phyloP scores from a whole-genome alignment of 2,329 filamentous ascomycete genomes.

The Dryadomyces quercus-mongolicae region DNA sequence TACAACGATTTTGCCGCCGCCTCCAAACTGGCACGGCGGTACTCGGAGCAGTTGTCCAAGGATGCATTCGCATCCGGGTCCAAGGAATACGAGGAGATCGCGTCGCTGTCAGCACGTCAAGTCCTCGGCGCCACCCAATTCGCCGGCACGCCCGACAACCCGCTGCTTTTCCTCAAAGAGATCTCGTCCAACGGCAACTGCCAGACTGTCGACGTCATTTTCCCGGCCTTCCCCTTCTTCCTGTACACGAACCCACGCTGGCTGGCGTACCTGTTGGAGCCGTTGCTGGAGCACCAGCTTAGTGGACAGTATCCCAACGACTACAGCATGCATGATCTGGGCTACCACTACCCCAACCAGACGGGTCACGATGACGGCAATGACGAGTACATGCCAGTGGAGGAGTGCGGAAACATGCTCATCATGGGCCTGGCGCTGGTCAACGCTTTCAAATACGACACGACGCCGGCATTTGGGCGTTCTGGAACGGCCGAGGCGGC shows the following conservation, averaged over 20 bases:
- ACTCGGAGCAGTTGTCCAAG: conserved; percentile 55
- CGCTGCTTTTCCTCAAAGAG: conserved; percentile 69
- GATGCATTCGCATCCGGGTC: conserved; percentile 66
- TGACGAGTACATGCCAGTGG: conserved; percentile 63
- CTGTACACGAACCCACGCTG: conserved; percentile 70
- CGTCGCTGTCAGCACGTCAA: conserved; percentile 67
- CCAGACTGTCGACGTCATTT: conserved; percentile 78
- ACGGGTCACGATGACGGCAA: conserved; percentile 56
- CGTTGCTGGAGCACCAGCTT: conserved; percentile 66
- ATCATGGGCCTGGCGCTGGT: conserved; percentile 54
- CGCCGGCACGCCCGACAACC: conserved; percentile 55
- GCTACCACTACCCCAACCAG: conserved; percentile 57
- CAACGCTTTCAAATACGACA: conserved; percentile 56
- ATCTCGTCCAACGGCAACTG: conserved; percentile 75
- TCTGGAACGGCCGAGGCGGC: not conserved
- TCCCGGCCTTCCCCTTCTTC: conserved; percentile 74
- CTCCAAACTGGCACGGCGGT: conserved; percentile 50
- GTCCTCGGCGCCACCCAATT: conserved; percentile 68
- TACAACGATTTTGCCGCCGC: conserved; percentile 60
- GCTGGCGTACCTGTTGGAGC: conserved; percentile 67
- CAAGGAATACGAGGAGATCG: conserved; percentile 62
- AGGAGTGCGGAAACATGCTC: conserved; percentile 63
- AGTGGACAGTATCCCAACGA: conserved; percentile 73
- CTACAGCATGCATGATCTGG: conserved; percentile 66
- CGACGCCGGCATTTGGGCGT: conserved; percentile 36